Percentiles rank a stretch among this genome's conserved stretches.
These are phyloP conservation scores for Nicotiana sylvestris DNA, from an alignment of 257 asterid species.

Conservation along the genomic window DNA sequence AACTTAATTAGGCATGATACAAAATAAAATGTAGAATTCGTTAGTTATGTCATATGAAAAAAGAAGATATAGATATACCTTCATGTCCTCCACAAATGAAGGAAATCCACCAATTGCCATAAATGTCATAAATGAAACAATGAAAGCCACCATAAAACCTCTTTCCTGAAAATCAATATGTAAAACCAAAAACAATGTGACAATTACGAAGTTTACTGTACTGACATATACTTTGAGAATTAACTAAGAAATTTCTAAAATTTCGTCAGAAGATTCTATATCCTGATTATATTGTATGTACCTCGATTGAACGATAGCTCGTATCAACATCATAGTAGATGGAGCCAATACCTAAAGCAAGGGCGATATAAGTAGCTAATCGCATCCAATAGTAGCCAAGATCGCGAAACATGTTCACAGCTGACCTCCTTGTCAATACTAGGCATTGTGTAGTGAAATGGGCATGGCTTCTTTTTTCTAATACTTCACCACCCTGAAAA, in stretches of 20 bases:
- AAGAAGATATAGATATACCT: too few species aligned
- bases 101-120: too few species aligned
- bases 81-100: too few species aligned
- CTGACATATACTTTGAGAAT: too few species aligned
- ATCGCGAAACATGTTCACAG: conserved; percentile 25
- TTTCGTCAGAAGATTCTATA: too few species aligned
- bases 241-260: too few species aligned
- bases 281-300: background rate
- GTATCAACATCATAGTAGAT: conserved; percentile 13
- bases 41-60: background rate
- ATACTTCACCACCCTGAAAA: conserved; percentile 19
- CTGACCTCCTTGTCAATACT: conserved; percentile 24
- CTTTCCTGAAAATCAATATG: too few species aligned
- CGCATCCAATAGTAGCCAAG: conserved; percentile 29
- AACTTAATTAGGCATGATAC: too few species aligned
- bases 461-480: conserved; percentile 10
- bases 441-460: conserved; percentile 17
- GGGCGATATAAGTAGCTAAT: background rate
- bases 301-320: conserved; percentile 13
- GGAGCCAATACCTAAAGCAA: conserved; percentile 16
- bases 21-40: background rate
- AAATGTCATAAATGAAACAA: too few species aligned
- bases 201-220: too few species aligned
- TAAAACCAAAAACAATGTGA: too few species aligned
- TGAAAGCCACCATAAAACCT: too few species aligned